These are phyloP conservation scores for Tulasnella sp. DNA, from an alignment of 768 basidiomycete genomes.

Conservation along the genomic window DNA sequence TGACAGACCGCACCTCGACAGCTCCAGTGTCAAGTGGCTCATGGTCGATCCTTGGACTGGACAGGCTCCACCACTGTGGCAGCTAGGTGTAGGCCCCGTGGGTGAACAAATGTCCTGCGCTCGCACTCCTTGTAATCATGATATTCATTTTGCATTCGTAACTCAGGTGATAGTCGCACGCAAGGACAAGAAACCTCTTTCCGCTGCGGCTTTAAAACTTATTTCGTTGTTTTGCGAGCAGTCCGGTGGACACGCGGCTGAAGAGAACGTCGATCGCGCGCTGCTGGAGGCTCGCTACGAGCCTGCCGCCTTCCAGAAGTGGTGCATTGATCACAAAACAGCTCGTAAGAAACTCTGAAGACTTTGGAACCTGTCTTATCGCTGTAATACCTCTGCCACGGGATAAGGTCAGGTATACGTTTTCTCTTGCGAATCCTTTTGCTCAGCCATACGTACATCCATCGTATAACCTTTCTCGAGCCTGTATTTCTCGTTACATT, in stretches of 20 bases:
- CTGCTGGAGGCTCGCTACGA: background rate
- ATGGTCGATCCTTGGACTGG: constrained; percentile 2
- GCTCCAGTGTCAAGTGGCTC: background rate
- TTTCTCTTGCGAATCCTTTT: too few relatives aligned
- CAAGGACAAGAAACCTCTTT: background rate
- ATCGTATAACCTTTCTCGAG: too few relatives aligned
- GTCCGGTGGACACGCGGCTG: background rate
- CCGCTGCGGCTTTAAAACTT: background rate
- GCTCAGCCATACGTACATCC: too few relatives aligned
- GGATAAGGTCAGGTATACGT: too few relatives aligned
- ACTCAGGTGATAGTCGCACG: background rate
- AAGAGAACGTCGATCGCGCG: background rate
- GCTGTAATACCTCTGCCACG: too few relatives aligned
- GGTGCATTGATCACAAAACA: background rate
- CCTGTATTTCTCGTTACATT: too few relatives aligned
- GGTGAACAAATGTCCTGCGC: background rate
- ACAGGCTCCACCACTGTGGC: background rate
- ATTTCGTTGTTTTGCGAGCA: constrained; percentile 7
- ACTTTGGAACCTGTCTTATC: background rate
- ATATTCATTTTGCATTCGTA: background rate
- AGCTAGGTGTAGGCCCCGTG: constrained; percentile 4
- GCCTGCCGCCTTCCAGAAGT: background rate
- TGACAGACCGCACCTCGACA: background rate
- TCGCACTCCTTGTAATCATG: background rate
- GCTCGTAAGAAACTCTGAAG: background rate